phyloP scores from a whole-genome alignment of 1,284 basidiomycete species.

The Malassezia sympodialis region DNA sequence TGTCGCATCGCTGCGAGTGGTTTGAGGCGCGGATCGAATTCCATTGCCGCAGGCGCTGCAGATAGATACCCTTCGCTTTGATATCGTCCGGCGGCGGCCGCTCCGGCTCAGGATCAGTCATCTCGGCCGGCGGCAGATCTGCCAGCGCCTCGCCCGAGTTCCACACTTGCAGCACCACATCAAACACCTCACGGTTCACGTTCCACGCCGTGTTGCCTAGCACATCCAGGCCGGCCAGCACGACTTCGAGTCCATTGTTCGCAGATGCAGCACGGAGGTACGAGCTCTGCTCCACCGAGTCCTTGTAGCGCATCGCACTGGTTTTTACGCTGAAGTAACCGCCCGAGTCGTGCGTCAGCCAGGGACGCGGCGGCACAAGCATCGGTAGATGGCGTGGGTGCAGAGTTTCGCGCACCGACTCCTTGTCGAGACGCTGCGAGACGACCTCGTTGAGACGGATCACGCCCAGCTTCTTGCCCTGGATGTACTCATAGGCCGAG shows the following conservation, averaged over 20 bases:
- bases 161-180: conserved; percentile 68
- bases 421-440: conserved; percentile 66
- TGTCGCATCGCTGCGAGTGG: conserved; percentile 80
- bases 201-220: conserved; percentile 83
- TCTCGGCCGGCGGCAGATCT: conserved; percentile 48
- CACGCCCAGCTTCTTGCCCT: conserved; percentile 81
- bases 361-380: conserved; percentile 81
- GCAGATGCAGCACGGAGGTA: conserved; percentile 70
- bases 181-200: conserved; percentile 69
- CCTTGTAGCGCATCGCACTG: conserved; percentile 75
- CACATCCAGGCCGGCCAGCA: conserved; percentile 80
- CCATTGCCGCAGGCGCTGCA: conserved; percentile 58
- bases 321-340: conserved; percentile 59
- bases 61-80: conserved; percentile 57
- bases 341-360: conserved; percentile 68
- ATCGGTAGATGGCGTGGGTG: conserved; percentile 92
- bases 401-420: conserved; percentile 64
- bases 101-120: conserved; percentile 52
- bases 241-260: conserved; percentile 67
- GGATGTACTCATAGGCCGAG: conserved; percentile 84
- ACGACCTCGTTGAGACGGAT: conserved; percentile 78
- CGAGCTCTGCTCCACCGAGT: conserved; percentile 71
- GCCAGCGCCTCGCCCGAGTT: conserved; percentile 55
- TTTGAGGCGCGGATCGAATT: conserved; percentile 30
- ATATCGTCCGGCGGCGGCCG: conserved; percentile 62